Base-by-base conservation (phyloP, 2,329 filamentous ascomycete genomes). In the Penicillium sclerotiorum region DNA sequence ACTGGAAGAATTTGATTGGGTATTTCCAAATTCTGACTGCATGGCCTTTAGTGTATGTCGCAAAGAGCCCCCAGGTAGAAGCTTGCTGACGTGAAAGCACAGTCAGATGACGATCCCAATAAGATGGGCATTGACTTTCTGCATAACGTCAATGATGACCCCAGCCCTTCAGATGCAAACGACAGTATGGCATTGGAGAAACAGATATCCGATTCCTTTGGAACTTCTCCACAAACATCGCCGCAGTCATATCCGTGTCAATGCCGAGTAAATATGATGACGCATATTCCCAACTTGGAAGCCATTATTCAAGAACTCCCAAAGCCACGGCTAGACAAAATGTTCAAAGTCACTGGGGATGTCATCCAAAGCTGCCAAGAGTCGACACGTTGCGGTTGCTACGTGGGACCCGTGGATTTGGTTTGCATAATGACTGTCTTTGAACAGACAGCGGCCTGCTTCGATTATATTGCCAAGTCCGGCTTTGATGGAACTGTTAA, bases 1-100 rank as follows among this genome's bases (percentile, higher is more conserved):
- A 18, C 45, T 52, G 5, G 49, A 52, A 27, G 12, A 52, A 36
- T 47, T 52, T 25, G 49, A 52, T 36, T 52, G 49, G 49, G 38
- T 52, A 2, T 52, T 52, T 21, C 45, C 49, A 33, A 4, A 75
- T n/a, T 9, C 36, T 59, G 35, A 70, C 68, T 2, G 73, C 73
- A 4, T 63, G n/a, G n/a, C n/a, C 60, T 1, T 70, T 2, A 20
- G 35, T 42, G 45, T 47, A 27, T 41, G 45, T 17, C 27, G 28
- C 28, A 23, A 23, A 42, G 15, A 28, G 2, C 13, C 4, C 36
- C 18, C 36, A 8, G 36, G 21, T n/a, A n/a, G n/a, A n/a, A n/a
- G n/a, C n/a, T n/a, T n/a, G n/a, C n/a, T n/a, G n/a, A n/a, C n/a
- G n/a, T n/a, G n/a, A n/a, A n/a, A n/a, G n/a, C n/a, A n/a, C n/a